phyloP scores from a whole-genome alignment of 192 early-diverging fungal genomes.

The Chytriomyces hyalinus region DNA sequence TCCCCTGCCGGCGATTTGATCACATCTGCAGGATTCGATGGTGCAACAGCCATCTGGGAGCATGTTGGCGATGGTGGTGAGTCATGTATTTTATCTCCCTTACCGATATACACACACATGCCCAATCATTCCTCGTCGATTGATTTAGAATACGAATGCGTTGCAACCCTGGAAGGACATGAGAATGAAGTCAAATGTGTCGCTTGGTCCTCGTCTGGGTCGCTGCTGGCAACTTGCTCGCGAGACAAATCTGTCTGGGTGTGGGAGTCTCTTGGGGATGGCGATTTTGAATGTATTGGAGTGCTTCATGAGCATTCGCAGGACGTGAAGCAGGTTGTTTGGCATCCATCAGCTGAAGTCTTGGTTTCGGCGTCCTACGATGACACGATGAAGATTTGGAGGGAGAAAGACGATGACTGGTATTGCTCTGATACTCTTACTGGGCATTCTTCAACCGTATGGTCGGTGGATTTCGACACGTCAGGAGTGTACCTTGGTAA shows the following conservation, averaged over 20 bases:
- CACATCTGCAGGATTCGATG: constrained; percentile 92
- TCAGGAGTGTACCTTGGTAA: constrained; percentile 48
- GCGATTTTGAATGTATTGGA: constrained; percentile 85
- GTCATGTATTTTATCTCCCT: not conserved
- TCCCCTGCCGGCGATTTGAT: constrained; percentile 73
- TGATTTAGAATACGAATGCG: constrained; percentile 75
- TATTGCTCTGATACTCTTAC: constrained; percentile 83
- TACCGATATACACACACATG: not conserved
- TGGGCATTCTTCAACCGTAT: constrained; percentile 90
- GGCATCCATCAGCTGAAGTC: constrained; percentile 79
- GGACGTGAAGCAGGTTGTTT: constrained; percentile 93
- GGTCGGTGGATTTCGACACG: constrained; percentile 86
- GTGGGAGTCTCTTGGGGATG: constrained; percentile 71
- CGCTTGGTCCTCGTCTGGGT: constrained; percentile 81
- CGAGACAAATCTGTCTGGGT: constrained; percentile 99
- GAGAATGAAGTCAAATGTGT: constrained; percentile 98
- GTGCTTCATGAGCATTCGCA: constrained; percentile 95
- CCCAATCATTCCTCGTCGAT: constrained; percentile 2
- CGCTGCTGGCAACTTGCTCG: constrained; percentile 90
- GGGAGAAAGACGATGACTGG: constrained; percentile 97
- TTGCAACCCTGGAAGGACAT: constrained; percentile 95
- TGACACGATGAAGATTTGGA: constrained; percentile 92
- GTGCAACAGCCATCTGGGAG: constrained; percentile 92
- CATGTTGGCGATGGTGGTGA: constrained; percentile 56
- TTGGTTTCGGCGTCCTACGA: constrained; percentile 91